A percentile compares a stretch with the other conserved stretches of the same genome.
Evolutionary conservation across 2,329 filamentous ascomycete genomes (phyloP).

Genomic region (Plenodomus lindquistii): DNA sequence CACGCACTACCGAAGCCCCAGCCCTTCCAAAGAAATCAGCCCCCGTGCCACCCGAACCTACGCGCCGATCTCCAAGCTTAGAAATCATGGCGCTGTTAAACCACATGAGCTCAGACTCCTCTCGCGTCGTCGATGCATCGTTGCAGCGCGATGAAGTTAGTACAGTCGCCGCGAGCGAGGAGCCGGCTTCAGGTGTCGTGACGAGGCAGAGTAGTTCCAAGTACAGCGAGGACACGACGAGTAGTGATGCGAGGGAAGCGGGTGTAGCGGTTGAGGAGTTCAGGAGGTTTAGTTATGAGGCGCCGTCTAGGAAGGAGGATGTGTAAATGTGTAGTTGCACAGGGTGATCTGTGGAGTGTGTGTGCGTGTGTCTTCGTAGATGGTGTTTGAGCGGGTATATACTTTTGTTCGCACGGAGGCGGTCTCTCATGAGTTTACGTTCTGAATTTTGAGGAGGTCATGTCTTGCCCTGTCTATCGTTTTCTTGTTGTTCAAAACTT

Average conservation of each 20-base stretch:
- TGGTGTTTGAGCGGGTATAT: too few relatives aligned
- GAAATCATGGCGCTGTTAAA: slow-evolving; percentile 23
- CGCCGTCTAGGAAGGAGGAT: not conserved
- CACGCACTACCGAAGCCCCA: slow-evolving; percentile 1
- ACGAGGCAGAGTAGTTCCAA: not conserved
- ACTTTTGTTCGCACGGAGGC: too few relatives aligned
- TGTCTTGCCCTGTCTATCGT: too few relatives aligned
- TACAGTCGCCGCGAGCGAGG: not conserved
- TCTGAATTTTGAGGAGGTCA: too few relatives aligned
- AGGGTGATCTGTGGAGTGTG: too few relatives aligned
- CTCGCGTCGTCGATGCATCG: slow-evolving; percentile 17
- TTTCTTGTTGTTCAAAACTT: too few relatives aligned
- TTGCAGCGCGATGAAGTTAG: slow-evolving; percentile 6
- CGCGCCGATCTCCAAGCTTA: slow-evolving; percentile 13
- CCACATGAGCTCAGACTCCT: slow-evolving; percentile 9
- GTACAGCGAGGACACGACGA: not conserved
- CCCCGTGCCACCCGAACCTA: slow-evolving; percentile 1
- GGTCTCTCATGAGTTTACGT: too few relatives aligned
- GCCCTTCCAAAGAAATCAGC: slow-evolving; percentile 1
- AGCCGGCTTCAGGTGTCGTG: not conserved
- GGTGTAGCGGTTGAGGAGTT: not conserved
- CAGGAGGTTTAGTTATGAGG: not conserved
- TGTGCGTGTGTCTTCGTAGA: too few relatives aligned
- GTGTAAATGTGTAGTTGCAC: not conserved
- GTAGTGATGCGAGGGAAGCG: not conserved